Percentiles rank a stretch among this genome's conserved stretches.
Evolutionary conservation across 1,284 basidiomycete genomes (phyloP).

Genomic region (Boletus semigastroideus): DNA sequence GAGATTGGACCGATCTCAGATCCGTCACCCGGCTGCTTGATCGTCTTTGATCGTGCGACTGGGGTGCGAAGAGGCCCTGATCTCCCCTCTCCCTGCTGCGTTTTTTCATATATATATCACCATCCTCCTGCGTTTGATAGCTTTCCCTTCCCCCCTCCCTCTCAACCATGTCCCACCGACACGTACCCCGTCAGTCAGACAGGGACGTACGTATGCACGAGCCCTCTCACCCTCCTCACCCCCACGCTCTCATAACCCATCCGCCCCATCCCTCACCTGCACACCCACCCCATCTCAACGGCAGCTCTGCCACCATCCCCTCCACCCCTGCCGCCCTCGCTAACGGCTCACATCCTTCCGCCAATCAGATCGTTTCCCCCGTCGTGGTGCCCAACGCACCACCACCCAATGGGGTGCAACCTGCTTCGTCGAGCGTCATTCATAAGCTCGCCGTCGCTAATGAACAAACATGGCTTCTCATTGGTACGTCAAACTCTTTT

Average conservation of each 20-base stretch:
- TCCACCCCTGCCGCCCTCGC: slow-evolving; percentile 42
- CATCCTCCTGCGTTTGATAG: slow-evolving; percentile 43
- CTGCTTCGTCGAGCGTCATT: slow-evolving; percentile 47
- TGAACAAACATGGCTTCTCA: slow-evolving; percentile 90
- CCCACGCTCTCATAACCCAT: slow-evolving; percentile 42
- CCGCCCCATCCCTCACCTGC: slow-evolving; percentile 33
- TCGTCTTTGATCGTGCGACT: slow-evolving; percentile 58
- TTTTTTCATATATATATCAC: slow-evolving; percentile 56
- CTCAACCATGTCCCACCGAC: slow-evolving; percentile 58
- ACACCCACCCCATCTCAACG: slow-evolving; percentile 54
- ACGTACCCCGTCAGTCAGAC: slow-evolving; percentile 58
- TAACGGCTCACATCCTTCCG: slow-evolving; percentile 41
- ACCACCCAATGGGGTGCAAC: slow-evolving; percentile 42
- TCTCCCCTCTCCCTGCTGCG: slow-evolving; percentile 41
- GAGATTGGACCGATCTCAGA: slow-evolving; percentile 41
- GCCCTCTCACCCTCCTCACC: slow-evolving; percentile 45
- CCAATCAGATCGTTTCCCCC: slow-evolving; percentile 47
- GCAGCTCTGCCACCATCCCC: slow-evolving; percentile 36
- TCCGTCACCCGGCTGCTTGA: slow-evolving; percentile 40
- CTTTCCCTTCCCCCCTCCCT: slow-evolving; percentile 41
- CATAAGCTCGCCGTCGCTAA: slow-evolving; percentile 81
- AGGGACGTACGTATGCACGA: slow-evolving; percentile 67
- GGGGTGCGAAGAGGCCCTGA: slow-evolving; percentile 39
- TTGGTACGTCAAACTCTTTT: slow-evolving; percentile 55
- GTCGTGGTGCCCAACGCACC: slow-evolving; percentile 42